A percentile compares a stretch with the other conserved stretches of the same genome.
These are phyloP conservation scores for Populus nigra DNA, from an alignment of 345 rosid species.

Conservation along the genomic window DNA sequence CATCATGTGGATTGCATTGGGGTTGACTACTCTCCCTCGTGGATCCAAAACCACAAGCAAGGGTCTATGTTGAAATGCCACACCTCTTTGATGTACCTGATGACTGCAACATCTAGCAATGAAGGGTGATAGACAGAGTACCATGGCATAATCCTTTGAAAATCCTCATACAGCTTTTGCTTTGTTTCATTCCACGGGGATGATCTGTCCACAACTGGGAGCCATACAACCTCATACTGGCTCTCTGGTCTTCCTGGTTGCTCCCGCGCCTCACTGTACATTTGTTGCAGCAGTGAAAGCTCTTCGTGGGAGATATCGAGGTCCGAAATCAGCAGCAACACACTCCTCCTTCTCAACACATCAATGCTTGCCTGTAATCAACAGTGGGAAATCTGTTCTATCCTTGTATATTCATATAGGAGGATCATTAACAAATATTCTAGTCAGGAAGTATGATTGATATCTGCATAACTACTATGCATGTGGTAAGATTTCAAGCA, in stretches of 20 bases:
- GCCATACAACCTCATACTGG: conserved; percentile 76
- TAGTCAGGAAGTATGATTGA: neutral
- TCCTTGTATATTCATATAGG: neutral
- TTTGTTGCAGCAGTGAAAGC: conserved; percentile 43
- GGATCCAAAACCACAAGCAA: conserved; percentile 72
- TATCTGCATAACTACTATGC: too few relatives aligned
- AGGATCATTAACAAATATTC: neutral
- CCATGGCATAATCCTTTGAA: conserved; percentile 70
- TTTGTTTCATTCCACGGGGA: conserved; percentile 41
- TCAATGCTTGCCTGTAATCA: conserved; percentile 58
- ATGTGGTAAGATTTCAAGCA: too few relatives aligned
- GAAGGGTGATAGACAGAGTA: conserved; percentile 60
- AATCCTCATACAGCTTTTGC: conserved; percentile 43
- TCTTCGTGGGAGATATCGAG: conserved; percentile 51
- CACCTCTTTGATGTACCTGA: conserved; percentile 51
- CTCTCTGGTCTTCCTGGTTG: conserved; percentile 26
- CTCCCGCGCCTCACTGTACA: conserved; percentile 47
- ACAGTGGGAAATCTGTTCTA: too few relatives aligned
- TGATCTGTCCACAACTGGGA: conserved; percentile 56
- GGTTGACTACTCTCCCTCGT: conserved; percentile 64
- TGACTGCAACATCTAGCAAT: conserved; percentile 43
- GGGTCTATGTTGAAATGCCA: conserved; percentile 75
- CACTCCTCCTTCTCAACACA: conserved; percentile 61
- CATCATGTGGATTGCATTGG: conserved; percentile 79
- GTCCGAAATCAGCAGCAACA: conserved; percentile 69